Evolutionary conservation across 768 basidiomycete genomes (phyloP), one percentile per base, ranked within the genome.

Genomic region (Trametes punicea): DNA sequence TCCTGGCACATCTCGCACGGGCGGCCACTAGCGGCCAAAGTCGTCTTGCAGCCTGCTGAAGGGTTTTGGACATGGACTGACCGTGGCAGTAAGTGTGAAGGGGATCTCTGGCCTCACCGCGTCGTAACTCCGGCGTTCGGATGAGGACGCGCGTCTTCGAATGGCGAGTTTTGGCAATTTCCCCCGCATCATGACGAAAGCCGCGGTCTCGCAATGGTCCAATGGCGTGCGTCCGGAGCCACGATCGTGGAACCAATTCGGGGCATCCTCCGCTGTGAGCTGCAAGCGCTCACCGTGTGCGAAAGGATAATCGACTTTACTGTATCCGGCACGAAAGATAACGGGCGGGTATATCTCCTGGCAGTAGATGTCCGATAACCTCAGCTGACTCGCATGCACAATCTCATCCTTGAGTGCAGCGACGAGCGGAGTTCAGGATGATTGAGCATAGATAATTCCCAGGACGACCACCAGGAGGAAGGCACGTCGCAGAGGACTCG

Each of bases 101-200:
- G n/a, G n/a, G n/a, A n/a, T n/a, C n/a, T n/a, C n/a, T n/a, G n/a
- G n/a, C n/a, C n/a, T n/a, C n/a, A n/a, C n/a, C n/a, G n/a, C 9
- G 34, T 15, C 34, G 34, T 16, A 16, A 15, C 34, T 5, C 13
- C 6, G 8, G 9, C 20, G 21, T 21, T 33, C 52, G n/a, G n/a
- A n/a, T n/a, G n/a, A n/a, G n/a, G 44, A 29, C 52, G 52, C 52
- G 42, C 34, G 51, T 53, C 33, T 31, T 38, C n/a, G n/a, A 46
- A 47, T 31, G 21, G 51, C 39, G 39, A 44, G 41, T 46, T 21
- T 54, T 31, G 7, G 20, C 47, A 54, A 59, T 54, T 59, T 59
- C 57, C 51, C n/a, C 57, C 57, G 51, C 57, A 59, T 59, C 57
- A 59, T 59, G 57, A 59, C 57, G 57, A 53, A 50, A 15, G 46